Percentiles rank a stretch among this genome's conserved stretches.
phyloP scores from a whole-genome alignment of 495 filamentous ascomycete species.

The Penicillium canescens region DNA sequence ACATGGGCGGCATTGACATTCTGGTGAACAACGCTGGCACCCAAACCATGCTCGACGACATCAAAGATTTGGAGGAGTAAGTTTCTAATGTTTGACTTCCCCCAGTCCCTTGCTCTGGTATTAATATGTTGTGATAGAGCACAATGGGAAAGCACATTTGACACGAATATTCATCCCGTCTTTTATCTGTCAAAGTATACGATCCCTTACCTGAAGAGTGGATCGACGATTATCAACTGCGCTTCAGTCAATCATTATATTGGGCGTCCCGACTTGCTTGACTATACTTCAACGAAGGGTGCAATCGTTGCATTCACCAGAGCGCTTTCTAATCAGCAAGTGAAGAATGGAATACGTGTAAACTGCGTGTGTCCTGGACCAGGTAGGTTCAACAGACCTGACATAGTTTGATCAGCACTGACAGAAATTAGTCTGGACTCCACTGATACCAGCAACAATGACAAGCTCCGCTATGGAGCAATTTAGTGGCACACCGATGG shows the following conservation, averaged over 20 bases:
- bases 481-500: conserved; percentile 73
- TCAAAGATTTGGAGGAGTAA: conserved; percentile 72
- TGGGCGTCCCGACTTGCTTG: conserved; percentile 75
- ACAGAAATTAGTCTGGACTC: conserved; percentile 66
- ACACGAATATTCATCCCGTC: conserved; percentile 73
- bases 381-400: neutral
- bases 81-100: conserved; percentile 10
- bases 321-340: conserved; percentile 72
- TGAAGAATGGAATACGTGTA: conserved; percentile 71
- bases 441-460: conserved; percentile 78
- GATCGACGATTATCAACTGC: conserved; percentile 80
- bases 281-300: conserved; percentile 83
- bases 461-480: conserved; percentile 62
- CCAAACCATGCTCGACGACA: conserved; percentile 71
- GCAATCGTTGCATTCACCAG: conserved; percentile 81
- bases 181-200: conserved; percentile 78
- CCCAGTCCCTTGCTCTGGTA: too few species aligned
- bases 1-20: conserved; percentile 69
- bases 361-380: conserved; percentile 74
- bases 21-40: conserved; percentile 79
- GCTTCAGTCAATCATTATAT: conserved; percentile 80
- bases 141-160: conserved; percentile 74
- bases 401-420: neutral
- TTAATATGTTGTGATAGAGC: neutral
- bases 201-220: conserved; percentile 72